These are phyloP conservation scores for Trypanosoma theileri DNA, from an alignment of 208 protist genomes.

Conservation along the genomic window DNA sequence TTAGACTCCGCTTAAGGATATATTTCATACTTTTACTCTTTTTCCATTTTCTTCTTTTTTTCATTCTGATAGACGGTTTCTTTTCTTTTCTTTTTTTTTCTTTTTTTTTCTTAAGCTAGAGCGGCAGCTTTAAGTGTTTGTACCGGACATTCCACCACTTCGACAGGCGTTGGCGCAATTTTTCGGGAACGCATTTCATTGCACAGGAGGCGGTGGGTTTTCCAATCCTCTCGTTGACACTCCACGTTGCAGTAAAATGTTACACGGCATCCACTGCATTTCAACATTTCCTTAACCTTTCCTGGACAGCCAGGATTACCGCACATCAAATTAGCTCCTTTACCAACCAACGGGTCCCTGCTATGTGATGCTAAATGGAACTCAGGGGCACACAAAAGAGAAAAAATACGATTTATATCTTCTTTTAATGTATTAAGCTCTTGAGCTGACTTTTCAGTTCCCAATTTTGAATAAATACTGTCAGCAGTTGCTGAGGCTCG, in stretches of 20 bases:
- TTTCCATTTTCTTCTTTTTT: constrained; percentile 4
- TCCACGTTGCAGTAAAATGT: constrained; percentile 78
- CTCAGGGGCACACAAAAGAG: constrained; percentile 43
- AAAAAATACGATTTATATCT: constrained; percentile 47
- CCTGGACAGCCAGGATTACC: constrained; percentile 56
- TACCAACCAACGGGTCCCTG: constrained; percentile 57
- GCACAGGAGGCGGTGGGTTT: constrained; percentile 72
- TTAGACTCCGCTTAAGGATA: neutral
- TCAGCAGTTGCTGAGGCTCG: constrained; percentile 43
- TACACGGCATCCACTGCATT: constrained; percentile 76
- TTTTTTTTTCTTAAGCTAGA: constrained; percentile 15
- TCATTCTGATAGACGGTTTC: too few species aligned
- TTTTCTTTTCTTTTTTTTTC: neutral
- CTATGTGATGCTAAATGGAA: constrained; percentile 79
- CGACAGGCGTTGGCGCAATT: constrained; percentile 28
- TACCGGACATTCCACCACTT: constrained; percentile 25
- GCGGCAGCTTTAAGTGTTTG: constrained; percentile 34
- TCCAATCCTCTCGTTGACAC: constrained; percentile 79
- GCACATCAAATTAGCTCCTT: constrained; percentile 60
- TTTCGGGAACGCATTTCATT: constrained; percentile 67
- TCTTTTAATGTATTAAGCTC: constrained; percentile 52
- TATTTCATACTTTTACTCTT: neutral
- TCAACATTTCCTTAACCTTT: constrained; percentile 64
- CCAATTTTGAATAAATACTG: constrained; percentile 35
- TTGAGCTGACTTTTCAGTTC: constrained; percentile 40